Evolutionary conservation across 306 rosid genomes (phyloP), one percentile per base, ranked within the genome.

Genomic region (Vigna unguiculata): DNA sequence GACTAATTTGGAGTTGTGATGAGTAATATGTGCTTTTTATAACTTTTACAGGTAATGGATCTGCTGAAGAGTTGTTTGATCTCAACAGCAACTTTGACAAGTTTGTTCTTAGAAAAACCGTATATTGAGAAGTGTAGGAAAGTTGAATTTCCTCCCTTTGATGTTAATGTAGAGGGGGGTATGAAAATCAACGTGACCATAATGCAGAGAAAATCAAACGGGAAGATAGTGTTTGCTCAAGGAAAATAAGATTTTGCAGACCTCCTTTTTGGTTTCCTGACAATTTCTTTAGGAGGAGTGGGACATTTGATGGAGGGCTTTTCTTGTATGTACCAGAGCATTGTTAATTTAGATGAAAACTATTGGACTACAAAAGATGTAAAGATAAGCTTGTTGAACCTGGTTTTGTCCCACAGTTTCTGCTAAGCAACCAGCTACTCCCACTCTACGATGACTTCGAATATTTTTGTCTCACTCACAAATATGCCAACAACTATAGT

Each of bases 141-240:
- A 0, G 30, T 3, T 25, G 5, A 21, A 21, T 4, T 10, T 53
- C 16, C 61, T 54, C 15, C 14, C 30, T 20, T 5, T 4, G 38
- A 58, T 58, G 2, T 58, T 2, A 24, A 13, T 14, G 0, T 8
- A 58, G 1, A 14, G 5, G 40, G 19, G 5, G 14, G 64, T 6
- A 3, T 9, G 4, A 58, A 13, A 13, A 14, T 58, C 64, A 58
- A 58, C 15, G 5, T 25, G 38, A 58, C 14, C 4, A 58, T 58
- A 58, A 14, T 25, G 40, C 64, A 25, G 36, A 58, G 64, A 58
- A 58, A 58, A 13, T 58, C 64, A 1, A 58, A 58, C 15, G 64
- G 64, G 2, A 58, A 25, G 11, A 14, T 24, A 24, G 10, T 58
- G 19, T 58, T 2, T 25, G 36, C 19, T 25, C 5, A 58, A 25